Conservation (phyloP, 2,329 filamentous ascomycete genomes). For the Neonectria coccinea region DNA sequence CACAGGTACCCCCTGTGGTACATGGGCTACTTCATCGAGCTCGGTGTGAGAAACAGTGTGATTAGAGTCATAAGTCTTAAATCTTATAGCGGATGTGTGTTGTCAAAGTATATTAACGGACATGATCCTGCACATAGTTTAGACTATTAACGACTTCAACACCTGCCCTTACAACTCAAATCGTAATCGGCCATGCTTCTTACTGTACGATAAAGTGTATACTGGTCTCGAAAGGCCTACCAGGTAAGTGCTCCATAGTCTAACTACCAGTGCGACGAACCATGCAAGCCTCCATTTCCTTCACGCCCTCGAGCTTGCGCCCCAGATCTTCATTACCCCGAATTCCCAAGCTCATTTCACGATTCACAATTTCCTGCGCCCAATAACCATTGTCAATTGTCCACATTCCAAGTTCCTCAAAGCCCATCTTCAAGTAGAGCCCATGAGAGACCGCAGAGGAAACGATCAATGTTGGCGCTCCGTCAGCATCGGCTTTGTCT, state of each 20-base stretch:
- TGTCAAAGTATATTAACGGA: no score
- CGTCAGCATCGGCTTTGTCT: conserved; percentile 33
- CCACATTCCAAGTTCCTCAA: conserved; percentile 34
- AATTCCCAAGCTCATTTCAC: conserved; percentile 24
- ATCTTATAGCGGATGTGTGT: no score
- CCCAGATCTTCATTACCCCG: conserved; percentile 16
- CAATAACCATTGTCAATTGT: conserved; percentile 37
- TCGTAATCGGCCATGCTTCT: no score
- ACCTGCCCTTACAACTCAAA: no score
- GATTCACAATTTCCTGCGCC: conserved; percentile 33
- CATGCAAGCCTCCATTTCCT: conserved; percentile 41
- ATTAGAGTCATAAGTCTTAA: no score
- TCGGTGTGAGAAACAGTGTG: no score
- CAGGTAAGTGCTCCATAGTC: background rate
- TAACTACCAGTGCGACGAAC: conserved; percentile 31
- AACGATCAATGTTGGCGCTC: conserved; percentile 27
- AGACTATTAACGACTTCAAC: no score
- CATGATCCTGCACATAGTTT: no score
- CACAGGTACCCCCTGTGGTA: no score
- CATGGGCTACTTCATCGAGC: no score
- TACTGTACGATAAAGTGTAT: no score
- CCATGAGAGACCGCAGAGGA: conserved; percentile 36
- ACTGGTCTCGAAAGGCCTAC: no score
- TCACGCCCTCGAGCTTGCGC: conserved; percentile 30
- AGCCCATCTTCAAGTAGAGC: conserved; percentile 35